Evolutionary conservation across 2,329 filamentous ascomycete genomes (phyloP).

Genomic region (Diaporthe helianthi): DNA sequence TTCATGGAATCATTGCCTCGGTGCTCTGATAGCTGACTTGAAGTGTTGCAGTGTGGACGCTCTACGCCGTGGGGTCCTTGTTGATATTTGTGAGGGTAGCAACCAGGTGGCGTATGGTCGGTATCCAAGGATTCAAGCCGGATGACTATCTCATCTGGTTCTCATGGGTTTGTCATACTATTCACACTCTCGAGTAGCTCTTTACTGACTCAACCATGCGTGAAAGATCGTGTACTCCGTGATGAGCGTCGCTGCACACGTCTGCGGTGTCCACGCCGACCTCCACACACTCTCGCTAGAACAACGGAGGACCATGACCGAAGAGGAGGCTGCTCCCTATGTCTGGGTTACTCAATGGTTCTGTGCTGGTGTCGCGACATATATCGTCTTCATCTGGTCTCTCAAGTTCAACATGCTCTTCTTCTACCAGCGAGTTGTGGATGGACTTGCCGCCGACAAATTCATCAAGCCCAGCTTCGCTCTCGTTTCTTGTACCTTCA

Average conservation of each 20-base stretch:
- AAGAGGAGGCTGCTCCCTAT: slow-evolving; percentile 40
- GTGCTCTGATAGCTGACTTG: background rate
- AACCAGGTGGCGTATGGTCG: slow-evolving; percentile 44
- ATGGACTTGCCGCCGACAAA: slow-evolving; percentile 45
- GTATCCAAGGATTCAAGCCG: slow-evolving; percentile 41
- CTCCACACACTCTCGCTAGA: slow-evolving; percentile 43
- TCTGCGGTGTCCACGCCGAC: slow-evolving; percentile 33
- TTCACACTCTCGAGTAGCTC: too few relatives aligned
- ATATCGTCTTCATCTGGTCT: slow-evolving; percentile 47
- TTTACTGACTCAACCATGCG: slow-evolving; percentile 34
- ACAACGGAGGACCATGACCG: slow-evolving; percentile 42
- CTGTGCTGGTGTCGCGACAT: slow-evolving; percentile 44
- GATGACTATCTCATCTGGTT: slow-evolving; percentile 46
- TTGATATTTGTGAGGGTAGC: slow-evolving; percentile 44
- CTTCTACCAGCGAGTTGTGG: slow-evolving; percentile 47
- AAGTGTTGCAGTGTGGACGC: slow-evolving; percentile 41
- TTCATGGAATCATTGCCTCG: background rate
- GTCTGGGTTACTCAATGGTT: slow-evolving; percentile 47
- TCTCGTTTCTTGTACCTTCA: slow-evolving; percentile 39
- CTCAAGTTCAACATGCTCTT: slow-evolving; percentile 52
- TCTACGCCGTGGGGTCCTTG: slow-evolving; percentile 44
- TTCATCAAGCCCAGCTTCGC: slow-evolving; percentile 46
- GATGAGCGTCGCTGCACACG: slow-evolving; percentile 22
- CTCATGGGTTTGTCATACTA: slow-evolving; percentile 38
- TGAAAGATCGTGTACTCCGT: slow-evolving; percentile 39